Evolutionary conservation across 108 stramenopile species (phyloP).

Genomic region (Fistulifera pelliculosa): DNA sequence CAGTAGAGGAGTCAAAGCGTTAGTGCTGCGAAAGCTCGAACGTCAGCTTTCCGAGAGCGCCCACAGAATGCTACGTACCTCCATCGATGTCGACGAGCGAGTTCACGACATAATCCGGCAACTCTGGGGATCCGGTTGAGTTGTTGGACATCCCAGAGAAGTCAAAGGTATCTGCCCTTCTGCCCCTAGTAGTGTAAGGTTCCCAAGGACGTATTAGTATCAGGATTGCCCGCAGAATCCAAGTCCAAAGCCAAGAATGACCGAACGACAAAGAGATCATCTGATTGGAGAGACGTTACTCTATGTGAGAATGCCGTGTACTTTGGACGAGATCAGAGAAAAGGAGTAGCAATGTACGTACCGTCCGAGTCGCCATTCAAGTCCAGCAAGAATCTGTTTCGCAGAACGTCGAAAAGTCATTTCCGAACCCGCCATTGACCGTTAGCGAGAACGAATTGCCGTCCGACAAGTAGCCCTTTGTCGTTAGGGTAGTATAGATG

Average conservation of each 20-base stretch:
- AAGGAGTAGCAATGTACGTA: too few species aligned
- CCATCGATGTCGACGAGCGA: slow-evolving; percentile 32
- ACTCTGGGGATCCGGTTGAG: slow-evolving; percentile 1
- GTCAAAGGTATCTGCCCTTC: neutral
- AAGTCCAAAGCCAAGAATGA: slow-evolving; percentile 13
- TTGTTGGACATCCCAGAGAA: neutral
- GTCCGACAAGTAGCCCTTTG: slow-evolving; percentile 25
- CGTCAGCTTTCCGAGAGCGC: too few species aligned
- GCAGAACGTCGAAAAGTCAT: slow-evolving; percentile 25
- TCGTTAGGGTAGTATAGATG: slow-evolving; percentile 22
- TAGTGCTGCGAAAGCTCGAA: too few species aligned
- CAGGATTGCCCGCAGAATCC: too few species aligned
- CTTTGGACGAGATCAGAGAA: too few species aligned
- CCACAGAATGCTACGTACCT: too few species aligned
- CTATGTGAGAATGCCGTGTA: too few species aligned
- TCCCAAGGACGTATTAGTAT: neutral
- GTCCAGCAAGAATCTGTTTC: slow-evolving; percentile 20
- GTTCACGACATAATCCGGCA: slow-evolving; percentile 22
- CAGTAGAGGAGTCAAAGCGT: too few species aligned
- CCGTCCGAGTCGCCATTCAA: slow-evolving; percentile 29
- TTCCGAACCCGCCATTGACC: slow-evolving; percentile 21
- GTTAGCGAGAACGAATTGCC: slow-evolving; percentile 20
- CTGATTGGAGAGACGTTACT: too few species aligned
- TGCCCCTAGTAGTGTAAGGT: neutral
- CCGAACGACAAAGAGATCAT: slow-evolving; percentile 26